phyloP scores from a whole-genome alignment of 768 basidiomycete genomes.

The Phaeotremella fagi region DNA sequence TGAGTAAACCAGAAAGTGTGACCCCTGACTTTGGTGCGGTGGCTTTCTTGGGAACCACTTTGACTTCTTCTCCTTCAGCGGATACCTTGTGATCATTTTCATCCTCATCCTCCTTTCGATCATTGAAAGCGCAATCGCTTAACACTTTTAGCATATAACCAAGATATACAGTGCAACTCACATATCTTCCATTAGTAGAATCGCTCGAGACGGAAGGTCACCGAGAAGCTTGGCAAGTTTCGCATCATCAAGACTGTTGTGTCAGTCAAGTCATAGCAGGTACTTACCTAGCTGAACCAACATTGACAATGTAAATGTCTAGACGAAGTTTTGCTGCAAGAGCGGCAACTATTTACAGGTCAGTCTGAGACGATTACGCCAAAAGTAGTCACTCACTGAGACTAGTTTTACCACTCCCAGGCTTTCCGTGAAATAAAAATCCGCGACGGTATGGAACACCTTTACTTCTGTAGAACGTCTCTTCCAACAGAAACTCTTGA shows the following conservation, averaged over 20 bases:
- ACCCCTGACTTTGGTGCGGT: not conserved
- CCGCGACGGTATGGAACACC: slow-evolving; percentile 21
- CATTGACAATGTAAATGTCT: slow-evolving; percentile 16
- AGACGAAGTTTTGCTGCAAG: slow-evolving; percentile 13
- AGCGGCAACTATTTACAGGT: slow-evolving; percentile 8
- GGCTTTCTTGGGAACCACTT: not conserved
- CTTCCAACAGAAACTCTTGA: slow-evolving; percentile 13
- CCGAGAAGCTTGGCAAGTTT: not conserved
- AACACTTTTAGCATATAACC: not conserved
- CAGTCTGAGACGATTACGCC: not conserved
- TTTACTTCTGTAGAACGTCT: slow-evolving; percentile 10
- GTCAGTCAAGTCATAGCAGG: not conserved
- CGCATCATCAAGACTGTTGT: not conserved
- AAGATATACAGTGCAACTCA: not conserved
- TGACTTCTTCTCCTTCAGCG: not conserved
- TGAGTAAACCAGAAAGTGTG: not conserved
- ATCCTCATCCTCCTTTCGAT: not conserved
- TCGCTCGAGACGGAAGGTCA: not conserved
- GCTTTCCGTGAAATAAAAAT: slow-evolving; percentile 20
- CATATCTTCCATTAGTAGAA: slow-evolving; percentile 1
- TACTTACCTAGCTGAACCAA: not conserved
- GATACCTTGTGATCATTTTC: not conserved
- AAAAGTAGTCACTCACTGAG: slow-evolving; percentile 12
- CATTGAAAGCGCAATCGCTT: slow-evolving; percentile 1
- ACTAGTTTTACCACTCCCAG: slow-evolving; percentile 24